Base-by-base conservation (phyloP, 495 filamentous ascomycete species). In the Immersiella caudata region DNA sequence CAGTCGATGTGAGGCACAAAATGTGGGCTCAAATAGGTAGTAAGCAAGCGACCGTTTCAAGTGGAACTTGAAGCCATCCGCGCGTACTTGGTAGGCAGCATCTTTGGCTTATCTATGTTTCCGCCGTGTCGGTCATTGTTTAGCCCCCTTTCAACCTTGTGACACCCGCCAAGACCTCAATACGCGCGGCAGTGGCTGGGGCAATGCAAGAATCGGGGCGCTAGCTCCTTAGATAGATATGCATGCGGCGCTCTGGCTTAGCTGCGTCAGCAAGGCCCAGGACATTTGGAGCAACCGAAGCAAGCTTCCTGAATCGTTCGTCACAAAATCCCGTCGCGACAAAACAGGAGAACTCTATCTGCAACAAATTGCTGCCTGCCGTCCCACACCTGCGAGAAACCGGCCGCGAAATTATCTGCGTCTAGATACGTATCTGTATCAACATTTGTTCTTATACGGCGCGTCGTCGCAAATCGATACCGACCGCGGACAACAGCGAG, bases 211-310 rank as follows among this genome's bases (percentile, higher is more conserved):
- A 27, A 57, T 16, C 54, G 54, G 18, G 54, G 54, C 54, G 54
- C 54, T 57, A 57, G 51, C 51, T 1, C 51, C 51, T 54, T 54
- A 54, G 51, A 0, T 21, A 29, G 16, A 46, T 18, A 46, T 46
- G 40, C 40, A 46, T 46, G 40, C 40, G 40, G 40, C 40, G 40
- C 40, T 46, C 22, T 22, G 22, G 59, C 27, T 35, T 46, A 35
- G 20, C 60, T 62, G 60, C 33, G 60, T 62, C 60, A 62, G 60
- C 60, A 16, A 27, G 20, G 60, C 36, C 24, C 22, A 9, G 40
- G 40, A 46, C 40, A 5, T 46, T 46, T 46, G 40, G 40, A 46
- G 40, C 40, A 46, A 46, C 11, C 40, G 11, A 18, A 46, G 40
- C 40, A 46, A 46, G 40, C 40, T 46, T 46, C 40, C 40, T 46